Evolutionary conservation across 2,329 filamentous ascomycete genomes (phyloP).

Genomic region (Colletotrichum plurivorum): DNA sequence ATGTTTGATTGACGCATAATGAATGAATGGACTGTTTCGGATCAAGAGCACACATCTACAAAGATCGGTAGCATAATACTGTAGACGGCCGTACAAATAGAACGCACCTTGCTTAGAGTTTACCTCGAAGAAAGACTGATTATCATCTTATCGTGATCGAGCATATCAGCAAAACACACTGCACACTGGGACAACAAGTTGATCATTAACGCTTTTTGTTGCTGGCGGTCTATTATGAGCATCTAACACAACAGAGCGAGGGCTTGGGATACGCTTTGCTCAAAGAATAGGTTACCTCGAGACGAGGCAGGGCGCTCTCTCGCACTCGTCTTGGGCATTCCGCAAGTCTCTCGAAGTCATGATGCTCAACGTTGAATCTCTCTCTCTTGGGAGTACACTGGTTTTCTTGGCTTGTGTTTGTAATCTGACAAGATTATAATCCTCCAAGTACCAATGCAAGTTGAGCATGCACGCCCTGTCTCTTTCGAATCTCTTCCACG

Average conservation of each 20-base stretch:
- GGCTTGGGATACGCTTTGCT: slow-evolving; percentile 2
- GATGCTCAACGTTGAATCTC: slow-evolving; percentile 38
- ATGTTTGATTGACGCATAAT: not conserved
- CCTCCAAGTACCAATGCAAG: slow-evolving; percentile 39
- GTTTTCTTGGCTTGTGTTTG: slow-evolving; percentile 37
- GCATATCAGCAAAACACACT: slow-evolving; percentile 3
- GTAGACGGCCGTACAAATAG: too few species aligned
- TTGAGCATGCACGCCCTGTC: slow-evolving; percentile 34
- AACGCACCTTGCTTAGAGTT: too few species aligned
- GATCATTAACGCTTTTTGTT: slow-evolving; percentile 37
- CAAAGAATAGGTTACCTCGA: not conserved
- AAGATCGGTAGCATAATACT: too few species aligned
- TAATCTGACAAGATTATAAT: slow-evolving; percentile 40
- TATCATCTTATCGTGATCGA: too few species aligned
- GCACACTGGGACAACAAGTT: slow-evolving; percentile 23
- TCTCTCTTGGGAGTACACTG: slow-evolving; percentile 40
- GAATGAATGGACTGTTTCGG: not conserved
- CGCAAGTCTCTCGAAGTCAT: slow-evolving; percentile 20
- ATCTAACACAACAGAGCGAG: slow-evolving; percentile 35
- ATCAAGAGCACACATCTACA: too few species aligned
- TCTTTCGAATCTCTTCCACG: slow-evolving; percentile 35
- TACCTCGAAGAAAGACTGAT: too few species aligned
- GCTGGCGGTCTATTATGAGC: slow-evolving; percentile 39
- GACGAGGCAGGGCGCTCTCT: slow-evolving; percentile 6
- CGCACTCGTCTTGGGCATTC: not conserved